Evolutionary conservation across 306 rosid species (phyloP).

Genomic region (Begonia peltatifolia): DNA sequence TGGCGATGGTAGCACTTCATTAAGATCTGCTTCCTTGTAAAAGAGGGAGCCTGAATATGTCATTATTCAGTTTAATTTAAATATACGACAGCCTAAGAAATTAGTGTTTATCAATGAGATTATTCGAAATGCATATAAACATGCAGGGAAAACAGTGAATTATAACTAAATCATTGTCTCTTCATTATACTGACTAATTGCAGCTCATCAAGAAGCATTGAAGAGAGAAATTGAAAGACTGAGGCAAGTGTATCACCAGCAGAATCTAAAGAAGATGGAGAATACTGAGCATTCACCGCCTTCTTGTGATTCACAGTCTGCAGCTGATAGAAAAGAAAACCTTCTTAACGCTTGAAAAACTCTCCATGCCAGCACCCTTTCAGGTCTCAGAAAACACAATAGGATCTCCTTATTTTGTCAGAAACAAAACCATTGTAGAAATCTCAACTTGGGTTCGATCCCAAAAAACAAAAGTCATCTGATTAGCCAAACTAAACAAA

Average conservation of each 20-base stretch:
- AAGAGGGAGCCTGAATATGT: no score
- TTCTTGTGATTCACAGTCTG: slow-evolving; percentile 18
- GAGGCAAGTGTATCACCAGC: slow-evolving; percentile 75
- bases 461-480: background rate
- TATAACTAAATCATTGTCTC: no score
- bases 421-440: background rate
- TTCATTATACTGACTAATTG: slow-evolving; percentile 5
- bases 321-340: slow-evolving; percentile 28
- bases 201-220: slow-evolving; percentile 97
- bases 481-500: no score
- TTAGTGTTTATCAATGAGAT: no score
- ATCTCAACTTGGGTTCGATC: no score
- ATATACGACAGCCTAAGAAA: no score
- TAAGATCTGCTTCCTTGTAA: no score
- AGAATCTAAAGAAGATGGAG: slow-evolving; percentile 58
- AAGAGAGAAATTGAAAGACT: slow-evolving; percentile 96
- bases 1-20: no score
- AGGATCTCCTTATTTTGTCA: background rate
- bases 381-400: background rate
- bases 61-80: no score
- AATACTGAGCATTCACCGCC: slow-evolving; percentile 21
- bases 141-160: no score
- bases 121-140: no score
- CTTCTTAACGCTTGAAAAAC: slow-evolving; percentile 27
- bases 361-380: background rate